Conservation (phyloP, 2,329 filamentous ascomycete species). For the Tympanopsis confertula region DNA sequence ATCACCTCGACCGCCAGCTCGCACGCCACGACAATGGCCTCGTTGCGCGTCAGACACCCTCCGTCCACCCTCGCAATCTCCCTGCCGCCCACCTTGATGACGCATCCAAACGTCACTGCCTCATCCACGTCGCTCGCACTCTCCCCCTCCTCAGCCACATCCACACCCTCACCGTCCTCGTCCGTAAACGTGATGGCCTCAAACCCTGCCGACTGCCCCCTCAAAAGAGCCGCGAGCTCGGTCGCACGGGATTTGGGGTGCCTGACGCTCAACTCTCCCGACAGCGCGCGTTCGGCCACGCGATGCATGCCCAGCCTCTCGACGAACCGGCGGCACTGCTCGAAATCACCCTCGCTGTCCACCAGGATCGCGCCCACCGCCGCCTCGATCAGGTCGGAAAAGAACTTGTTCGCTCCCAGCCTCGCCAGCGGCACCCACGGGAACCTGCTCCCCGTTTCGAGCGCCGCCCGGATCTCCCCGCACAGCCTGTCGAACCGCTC, state of each 20-base stretch:
- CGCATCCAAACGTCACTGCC: conserved; percentile 28
- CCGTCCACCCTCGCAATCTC: background rate
- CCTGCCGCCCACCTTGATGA: conserved; percentile 32
- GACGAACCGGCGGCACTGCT: conserved; percentile 45
- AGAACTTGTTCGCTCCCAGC: conserved; percentile 62
- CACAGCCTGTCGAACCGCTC: conserved; percentile 37
- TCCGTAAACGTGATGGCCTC: background rate
- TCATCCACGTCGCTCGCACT: conserved; percentile 6
- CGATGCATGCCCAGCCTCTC: conserved; percentile 52
- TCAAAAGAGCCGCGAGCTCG: background rate
- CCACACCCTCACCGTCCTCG: background rate
- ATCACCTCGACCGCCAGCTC: conserved; percentile 30
- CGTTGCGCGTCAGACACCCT: conserved; percentile 28
- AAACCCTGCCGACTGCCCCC: background rate
- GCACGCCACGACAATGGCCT: conserved; percentile 44
- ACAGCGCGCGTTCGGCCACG: conserved; percentile 37
- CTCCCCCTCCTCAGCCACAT: conserved; percentile 4
- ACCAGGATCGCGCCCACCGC: conserved; percentile 74
- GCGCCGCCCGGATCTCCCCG: conserved; percentile 29
- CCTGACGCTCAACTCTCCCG: conserved; percentile 40
- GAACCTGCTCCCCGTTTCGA: conserved; percentile 42
- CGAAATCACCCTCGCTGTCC: conserved; percentile 54
- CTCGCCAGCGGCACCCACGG: conserved; percentile 66
- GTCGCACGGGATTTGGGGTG: conserved; percentile 59
- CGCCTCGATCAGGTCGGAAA: conserved; percentile 73